A percentile compares a stretch with the other conserved stretches of the same genome.
phyloP scores from a whole-genome alignment of 768 basidiomycete genomes.

The Pisolithus tinctorius region DNA sequence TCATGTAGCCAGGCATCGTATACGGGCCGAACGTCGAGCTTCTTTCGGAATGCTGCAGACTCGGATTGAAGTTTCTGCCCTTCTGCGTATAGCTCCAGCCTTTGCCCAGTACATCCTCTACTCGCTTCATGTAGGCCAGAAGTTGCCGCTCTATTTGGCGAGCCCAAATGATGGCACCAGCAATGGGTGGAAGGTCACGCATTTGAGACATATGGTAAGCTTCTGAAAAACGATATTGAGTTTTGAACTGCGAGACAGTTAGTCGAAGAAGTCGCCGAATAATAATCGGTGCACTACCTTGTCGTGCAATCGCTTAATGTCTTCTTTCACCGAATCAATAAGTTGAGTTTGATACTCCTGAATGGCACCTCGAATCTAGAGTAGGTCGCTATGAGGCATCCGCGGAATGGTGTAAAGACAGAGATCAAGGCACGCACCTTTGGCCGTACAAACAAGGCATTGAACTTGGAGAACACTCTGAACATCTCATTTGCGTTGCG shows the following conservation, averaged over 20 bases:
- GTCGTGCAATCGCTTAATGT: slow-evolving; percentile 91
- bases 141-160: slow-evolving; percentile 98
- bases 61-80: slow-evolving; percentile 96
- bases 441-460: slow-evolving; percentile 90
- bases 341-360: slow-evolving; percentile 99
- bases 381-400: background rate
- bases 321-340: slow-evolving; percentile 98
- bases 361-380: slow-evolving; percentile 91
- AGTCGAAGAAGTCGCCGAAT: background rate
- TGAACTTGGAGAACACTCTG: slow-evolving; percentile 97
- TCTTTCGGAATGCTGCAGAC: slow-evolving; percentile 85
- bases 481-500: slow-evolving; percentile 99
- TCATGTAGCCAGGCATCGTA: slow-evolving; percentile 97
- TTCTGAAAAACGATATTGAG: slow-evolving; percentile 91
- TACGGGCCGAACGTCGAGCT: slow-evolving; percentile 89
- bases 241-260: slow-evolving; percentile 65
- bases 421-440: slow-evolving; percentile 55
- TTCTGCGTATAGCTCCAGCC: slow-evolving; percentile 99
- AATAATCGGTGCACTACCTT: slow-evolving; percentile 44
- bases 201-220: slow-evolving; percentile 98
- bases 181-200: slow-evolving; percentile 97
- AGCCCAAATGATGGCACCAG: slow-evolving; percentile 98
- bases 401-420: background rate
- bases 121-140: slow-evolving; percentile 95
- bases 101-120: slow-evolving; percentile 96